Conservation (phyloP, 352 stramenopile genomes). For the Synura sp. region DNA sequence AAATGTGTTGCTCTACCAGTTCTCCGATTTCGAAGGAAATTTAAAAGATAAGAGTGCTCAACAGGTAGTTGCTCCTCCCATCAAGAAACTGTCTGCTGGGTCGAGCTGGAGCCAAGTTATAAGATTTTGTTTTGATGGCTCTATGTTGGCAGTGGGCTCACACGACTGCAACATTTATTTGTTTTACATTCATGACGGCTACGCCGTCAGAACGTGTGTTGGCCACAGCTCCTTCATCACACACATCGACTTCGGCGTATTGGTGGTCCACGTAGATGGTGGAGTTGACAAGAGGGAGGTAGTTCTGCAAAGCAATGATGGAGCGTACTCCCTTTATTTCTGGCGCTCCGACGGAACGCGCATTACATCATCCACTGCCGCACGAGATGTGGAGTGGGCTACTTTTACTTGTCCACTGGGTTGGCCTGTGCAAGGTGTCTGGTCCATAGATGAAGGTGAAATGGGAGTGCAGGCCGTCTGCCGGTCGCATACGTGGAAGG, state of each 20-base stretch:
- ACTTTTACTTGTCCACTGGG: constrained; percentile 71
- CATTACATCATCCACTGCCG: constrained; percentile 61
- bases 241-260: constrained; percentile 69
- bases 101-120: constrained; percentile 58
- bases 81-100: too few relatives aligned
- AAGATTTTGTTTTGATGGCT: constrained; percentile 72
- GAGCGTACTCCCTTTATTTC: constrained; percentile 25
- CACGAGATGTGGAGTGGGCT: constrained; percentile 71
- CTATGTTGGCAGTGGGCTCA: constrained; percentile 63
- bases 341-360: background rate
- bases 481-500: constrained; percentile 57
- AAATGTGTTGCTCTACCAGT: background rate
- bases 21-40: too few relatives aligned
- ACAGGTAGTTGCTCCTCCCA: too few relatives aligned
- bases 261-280: background rate
- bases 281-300: background rate
- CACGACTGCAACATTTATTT: constrained; percentile 75
- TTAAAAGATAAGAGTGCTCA: too few relatives aligned
- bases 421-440: constrained; percentile 71
- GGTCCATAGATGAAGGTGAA: constrained; percentile 59
- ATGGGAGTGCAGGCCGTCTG: constrained; percentile 54
- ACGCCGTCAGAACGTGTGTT: background rate
- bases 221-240: constrained; percentile 49
- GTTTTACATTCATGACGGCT: constrained; percentile 61
- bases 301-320: constrained; percentile 4